Base-by-base conservation (phyloP, 768 basidiomycete species). In the Tephrocybe sp. region DNA sequence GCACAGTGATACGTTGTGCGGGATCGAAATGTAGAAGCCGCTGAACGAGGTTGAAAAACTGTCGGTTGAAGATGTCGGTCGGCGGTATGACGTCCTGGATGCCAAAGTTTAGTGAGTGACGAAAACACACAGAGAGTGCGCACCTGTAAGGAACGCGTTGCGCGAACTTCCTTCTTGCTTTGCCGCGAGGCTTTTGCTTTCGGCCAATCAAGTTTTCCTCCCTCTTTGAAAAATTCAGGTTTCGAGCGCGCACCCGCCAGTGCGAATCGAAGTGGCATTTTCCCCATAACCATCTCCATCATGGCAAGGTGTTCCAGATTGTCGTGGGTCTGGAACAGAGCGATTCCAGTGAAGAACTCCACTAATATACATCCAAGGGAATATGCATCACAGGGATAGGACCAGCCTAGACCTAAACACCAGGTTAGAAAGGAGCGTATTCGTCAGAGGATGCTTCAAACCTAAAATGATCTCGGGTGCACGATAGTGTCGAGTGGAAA, bases 241-340 rank as follows among this genome's bases (percentile, higher is more conserved):
- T 94, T 94, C 42, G 84, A 81, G 40, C 87, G 78, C 8, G 85
- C 82, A 15, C 86, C 88, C 37, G 78, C 76, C 36, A 86, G 78
- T 31, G 83, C 82, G 62, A 95, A 92, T 4, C 86, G 83, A 43
- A 88, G 84, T 0, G 94, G 91, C 87, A 98, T 94, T 72, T 89
- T 91, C 50, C 95, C 95, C 90, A 98, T 97, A 31, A 98, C 97
- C 66, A 90, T 86, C 66, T 98, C 94, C 97, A 99, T 99, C 97
- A 99, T 99, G 33, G 95, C 97, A 12, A 99, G 82, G 69, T 99
- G 97, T 66, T 99, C 97, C 8, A 98, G 80, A 65, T 99, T 98
- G 69, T 98, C 95, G 61, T 98, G 97, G 0, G 97, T 98, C 69
- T 99, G 97, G 71, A 97, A 99, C n/a, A 99, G 79, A 7, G 97